Evolutionary conservation across 371 early-diverging fungal genomes (phyloP).

Genomic region (Lichtheimia ramosa): DNA sequence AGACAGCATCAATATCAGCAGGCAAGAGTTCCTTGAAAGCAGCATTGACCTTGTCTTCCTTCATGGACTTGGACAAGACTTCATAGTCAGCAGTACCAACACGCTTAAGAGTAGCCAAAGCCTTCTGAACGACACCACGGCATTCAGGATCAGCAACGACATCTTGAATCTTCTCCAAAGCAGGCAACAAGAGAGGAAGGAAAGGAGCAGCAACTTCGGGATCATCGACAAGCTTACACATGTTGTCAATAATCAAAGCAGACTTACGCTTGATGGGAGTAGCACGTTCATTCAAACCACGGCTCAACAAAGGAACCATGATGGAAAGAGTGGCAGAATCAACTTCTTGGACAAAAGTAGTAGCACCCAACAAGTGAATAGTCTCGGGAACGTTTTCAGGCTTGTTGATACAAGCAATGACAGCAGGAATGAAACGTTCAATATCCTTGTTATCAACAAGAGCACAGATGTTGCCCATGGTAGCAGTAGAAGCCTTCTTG

Average conservation of each 20-base stretch:
- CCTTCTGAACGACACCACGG: constrained; percentile 63
- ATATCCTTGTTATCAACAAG: constrained; percentile 68
- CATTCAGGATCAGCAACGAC: constrained; percentile 82
- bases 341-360: constrained; percentile 78
- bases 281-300: constrained; percentile 70
- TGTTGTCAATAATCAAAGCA: constrained; percentile 83
- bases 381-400: constrained; percentile 69
- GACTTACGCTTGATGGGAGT: constrained; percentile 76
- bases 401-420: constrained; percentile 64
- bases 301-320: constrained; percentile 77
- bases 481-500: constrained; percentile 48
- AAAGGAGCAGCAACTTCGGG: constrained; percentile 81
- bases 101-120: constrained; percentile 42
- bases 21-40: constrained; percentile 44
- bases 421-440: constrained; percentile 62
- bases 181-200: constrained; percentile 79
- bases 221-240: constrained; percentile 82
- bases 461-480: constrained; percentile 54
- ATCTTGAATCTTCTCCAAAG: constrained; percentile 74
- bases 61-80: constrained; percentile 41
- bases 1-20: constrained; percentile 25
- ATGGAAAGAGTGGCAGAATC: constrained; percentile 81
- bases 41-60: constrained; percentile 42
- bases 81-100: constrained; percentile 34
- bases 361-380: constrained; percentile 68